Conservation (phyloP, 2,329 filamentous ascomycete species). For the Scytalidium sp. region DNA sequence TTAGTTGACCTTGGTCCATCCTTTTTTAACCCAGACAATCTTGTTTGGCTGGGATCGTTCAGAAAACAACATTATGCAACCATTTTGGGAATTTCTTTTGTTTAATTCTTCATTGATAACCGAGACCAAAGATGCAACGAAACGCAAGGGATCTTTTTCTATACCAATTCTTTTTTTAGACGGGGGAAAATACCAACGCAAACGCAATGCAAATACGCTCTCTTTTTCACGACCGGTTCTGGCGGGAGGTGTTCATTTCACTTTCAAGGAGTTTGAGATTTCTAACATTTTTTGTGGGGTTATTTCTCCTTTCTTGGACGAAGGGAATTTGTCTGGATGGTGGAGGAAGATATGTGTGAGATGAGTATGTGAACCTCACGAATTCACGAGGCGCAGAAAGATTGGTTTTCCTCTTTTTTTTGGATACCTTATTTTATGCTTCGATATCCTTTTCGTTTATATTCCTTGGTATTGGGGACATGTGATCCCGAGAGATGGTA, state of each 20-base stretch:
- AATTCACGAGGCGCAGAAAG: background rate
- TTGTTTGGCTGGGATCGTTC: too few relatives aligned
- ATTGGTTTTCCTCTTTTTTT: background rate
- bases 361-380: background rate
- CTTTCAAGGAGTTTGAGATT: background rate
- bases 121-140: background rate
- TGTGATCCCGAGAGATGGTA: too few relatives aligned
- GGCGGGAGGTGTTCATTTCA: background rate
- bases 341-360: background rate
- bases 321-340: background rate
- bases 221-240: background rate
- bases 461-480: too few relatives aligned
- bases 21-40: background rate
- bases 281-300: background rate
- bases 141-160: background rate
- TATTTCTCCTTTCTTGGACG: too few relatives aligned
- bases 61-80: too few relatives aligned
- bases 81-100: slow-evolving; percentile 10
- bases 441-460: too few relatives aligned
- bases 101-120: slow-evolving; percentile 11
- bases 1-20: slow-evolving; percentile 19
- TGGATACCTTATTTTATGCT: background rate
- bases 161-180: background rate
- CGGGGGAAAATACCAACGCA: background rate
- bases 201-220: background rate